A percentile compares a stretch with the other conserved stretches of the same genome.
phyloP scores from a whole-genome alignment of 73 alveolate genomes.

The Paramecium sexaurelia region DNA sequence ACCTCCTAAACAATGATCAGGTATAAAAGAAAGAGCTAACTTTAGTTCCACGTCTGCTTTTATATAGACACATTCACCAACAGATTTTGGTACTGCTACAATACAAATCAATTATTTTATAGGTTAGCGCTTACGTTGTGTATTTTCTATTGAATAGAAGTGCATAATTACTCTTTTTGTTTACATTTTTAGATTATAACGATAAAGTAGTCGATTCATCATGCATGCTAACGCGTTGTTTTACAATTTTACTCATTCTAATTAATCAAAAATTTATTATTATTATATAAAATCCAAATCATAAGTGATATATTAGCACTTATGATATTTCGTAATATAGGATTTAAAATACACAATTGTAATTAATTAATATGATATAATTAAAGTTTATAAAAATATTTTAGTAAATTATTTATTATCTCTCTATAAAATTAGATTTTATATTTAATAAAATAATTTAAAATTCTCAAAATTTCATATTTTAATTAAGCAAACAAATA shows the following conservation, averaged over 20 bases:
- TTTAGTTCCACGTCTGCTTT: slow-evolving; percentile 34
- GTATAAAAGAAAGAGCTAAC: slow-evolving; percentile 4
- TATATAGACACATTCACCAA: background rate
- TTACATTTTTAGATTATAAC: background rate
- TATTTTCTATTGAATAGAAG: background rate
- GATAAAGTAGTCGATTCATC: slow-evolving; percentile 17
- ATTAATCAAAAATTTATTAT: background rate
- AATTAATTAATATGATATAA: background rate
- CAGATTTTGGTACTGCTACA: background rate
- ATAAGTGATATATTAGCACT: background rate
- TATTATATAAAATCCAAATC: background rate
- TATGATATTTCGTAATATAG: background rate
- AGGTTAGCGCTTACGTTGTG: background rate
- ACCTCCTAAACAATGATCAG: background rate
- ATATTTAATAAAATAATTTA: no score
- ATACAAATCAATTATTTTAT: slow-evolving; percentile 35
- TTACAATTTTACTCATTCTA: slow-evolving; percentile 29
- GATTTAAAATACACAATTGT: background rate
- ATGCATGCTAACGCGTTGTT: slow-evolving; percentile 17
- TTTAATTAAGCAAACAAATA: no score
- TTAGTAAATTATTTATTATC: background rate
- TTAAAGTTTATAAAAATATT: background rate
- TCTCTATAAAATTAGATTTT: background rate
- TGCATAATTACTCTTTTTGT: background rate
- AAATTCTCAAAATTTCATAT: no score